Base-by-base conservation (phyloP, 2,329 filamentous ascomycete genomes). In the Biscogniauxia marginata region DNA sequence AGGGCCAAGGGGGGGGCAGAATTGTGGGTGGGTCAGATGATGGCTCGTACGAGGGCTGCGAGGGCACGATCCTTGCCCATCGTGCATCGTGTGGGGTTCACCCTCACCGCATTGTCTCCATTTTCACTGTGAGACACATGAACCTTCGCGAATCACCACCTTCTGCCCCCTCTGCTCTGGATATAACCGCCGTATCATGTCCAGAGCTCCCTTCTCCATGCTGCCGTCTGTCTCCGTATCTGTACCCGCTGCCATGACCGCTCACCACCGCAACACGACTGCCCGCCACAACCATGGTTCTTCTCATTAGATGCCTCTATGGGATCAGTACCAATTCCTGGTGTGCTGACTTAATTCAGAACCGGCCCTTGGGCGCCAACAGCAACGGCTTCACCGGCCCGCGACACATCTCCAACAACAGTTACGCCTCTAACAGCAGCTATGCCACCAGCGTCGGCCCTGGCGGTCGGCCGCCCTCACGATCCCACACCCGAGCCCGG, bases 351-450 rank as follows among this genome's bases (percentile, higher is more conserved):
- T 8, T 53, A 3, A 22, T 43, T 20, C 50, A 59, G 55, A 55
- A 54, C 56, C 43, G 57, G 19, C 49, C 54, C 22, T 9, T 53
- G 11, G 45, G 52, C 39, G 46, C 18, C 43, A 23, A 45, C 45
- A 57, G 46, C 48, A 52, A 57, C 43, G 7, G 24, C 24, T 52
- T 53, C 16, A 55, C n/a, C 25, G 47, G 30, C 7, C 63, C 62
- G 18, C 63, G 67, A 56, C 65, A 66, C 21, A 64, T 52, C 19
- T 64, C 67, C 9, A 70, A 58, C 24, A 77, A 49, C 69, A 75
- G 67, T 72, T 60, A 71, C 69, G 49, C 63, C 70, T 59, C 76
- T 73, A 67, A 55, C 34, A 76, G 50, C 69, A 73, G 59, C 72
- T 59, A 72, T 71, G 56, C 63, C 69, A 57, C 72, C 74, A 70